Evolutionary conservation across 2,329 filamentous ascomycete species (phyloP), one percentile per base, ranked within the genome.

Genomic region (Pseudonectria foliicola): DNA sequence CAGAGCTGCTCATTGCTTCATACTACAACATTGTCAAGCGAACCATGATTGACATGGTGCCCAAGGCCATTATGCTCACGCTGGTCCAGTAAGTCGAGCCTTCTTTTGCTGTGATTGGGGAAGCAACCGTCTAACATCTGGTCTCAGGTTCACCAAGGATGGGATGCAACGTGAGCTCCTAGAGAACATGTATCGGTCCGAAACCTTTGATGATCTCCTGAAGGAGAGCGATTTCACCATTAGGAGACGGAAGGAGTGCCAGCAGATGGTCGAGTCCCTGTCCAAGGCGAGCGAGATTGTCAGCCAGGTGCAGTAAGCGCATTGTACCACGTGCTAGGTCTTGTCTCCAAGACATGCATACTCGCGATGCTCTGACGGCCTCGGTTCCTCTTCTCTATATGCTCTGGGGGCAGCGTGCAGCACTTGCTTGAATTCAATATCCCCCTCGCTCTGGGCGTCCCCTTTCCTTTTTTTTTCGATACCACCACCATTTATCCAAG

Each of bases 11-110:
- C 39, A 98, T 98, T 57, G 84, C 80, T 37, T 95, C 88, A 1
- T 98, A 98, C 71, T 98, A 85, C 68, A 95, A 95, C 66, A 98
- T 98, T 58, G 89, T 95, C 48, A 87, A 88, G 70, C 77, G 92
- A 50, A 98, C 93, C 42, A 93, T 98, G 88, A 95, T 96, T 48
- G 92, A 98, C 57, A 98, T 98, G 92, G 92, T 98, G 6, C 92
- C 92, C 49, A 98, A 98, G 69, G 92, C 92, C 27, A 93, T 98
- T 59, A 98, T 98, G 92, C 75, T 96, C 49, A 95, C 77, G 52
- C 82, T 98, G 29, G 92, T 98, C 33, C 82, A 90, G 84, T 95
- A 79, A 61, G 87, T 80, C 7, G 6, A 10, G 7, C 1, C 23
- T n/a, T 7, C 6, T 14, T 7, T 4, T 10, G 27, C 13, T 28